Evolutionary conservation across 106 monocot genomes (phyloP).

Genomic region (Dioscorea dumetorum): DNA sequence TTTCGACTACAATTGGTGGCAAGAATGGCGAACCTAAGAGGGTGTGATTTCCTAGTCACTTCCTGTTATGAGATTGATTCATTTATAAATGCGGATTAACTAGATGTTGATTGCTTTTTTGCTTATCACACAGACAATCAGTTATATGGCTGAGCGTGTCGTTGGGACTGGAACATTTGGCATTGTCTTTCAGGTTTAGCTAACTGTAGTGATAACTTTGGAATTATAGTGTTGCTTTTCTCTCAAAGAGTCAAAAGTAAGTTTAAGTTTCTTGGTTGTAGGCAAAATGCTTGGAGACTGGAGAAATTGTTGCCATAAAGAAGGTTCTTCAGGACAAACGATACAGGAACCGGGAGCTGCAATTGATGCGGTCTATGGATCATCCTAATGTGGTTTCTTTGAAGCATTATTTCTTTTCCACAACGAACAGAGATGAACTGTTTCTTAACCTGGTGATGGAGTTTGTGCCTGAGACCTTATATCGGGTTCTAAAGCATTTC

Average conservation of each 20-base stretch:
- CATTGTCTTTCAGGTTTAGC: conserved; percentile 81
- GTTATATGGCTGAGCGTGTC: conserved; percentile 96
- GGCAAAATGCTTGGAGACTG: conserved; percentile 94
- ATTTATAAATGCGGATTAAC: background rate
- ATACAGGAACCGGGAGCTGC: conserved; percentile 82
- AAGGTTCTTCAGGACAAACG: conserved; percentile 74
- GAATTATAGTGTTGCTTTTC: background rate
- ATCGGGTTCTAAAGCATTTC: conserved; percentile 67
- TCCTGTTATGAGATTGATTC: background rate
- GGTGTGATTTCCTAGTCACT: conserved; percentile 6
- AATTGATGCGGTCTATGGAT: conserved; percentile 76
- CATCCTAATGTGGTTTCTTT: conserved; percentile 69
- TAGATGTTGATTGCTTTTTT: background rate
- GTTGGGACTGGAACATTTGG: conserved; percentile 94
- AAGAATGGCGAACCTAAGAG: conserved; percentile 76
- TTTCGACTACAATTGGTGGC: conserved; percentile 77
- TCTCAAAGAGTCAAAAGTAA: background rate
- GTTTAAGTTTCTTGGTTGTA: conserved; percentile 18
- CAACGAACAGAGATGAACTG: conserved; percentile 71
- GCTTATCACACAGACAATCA: conserved; percentile 50
- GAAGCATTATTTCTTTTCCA: conserved; percentile 89
- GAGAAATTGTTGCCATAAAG: conserved; percentile 80
- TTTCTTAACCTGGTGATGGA: conserved; percentile 90
- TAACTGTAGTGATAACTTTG: no score
- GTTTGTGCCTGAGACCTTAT: conserved; percentile 72